These are phyloP conservation scores for Coemansia sp. DNA, from an alignment of 192 early-diverging fungal species.

Conservation along the genomic window DNA sequence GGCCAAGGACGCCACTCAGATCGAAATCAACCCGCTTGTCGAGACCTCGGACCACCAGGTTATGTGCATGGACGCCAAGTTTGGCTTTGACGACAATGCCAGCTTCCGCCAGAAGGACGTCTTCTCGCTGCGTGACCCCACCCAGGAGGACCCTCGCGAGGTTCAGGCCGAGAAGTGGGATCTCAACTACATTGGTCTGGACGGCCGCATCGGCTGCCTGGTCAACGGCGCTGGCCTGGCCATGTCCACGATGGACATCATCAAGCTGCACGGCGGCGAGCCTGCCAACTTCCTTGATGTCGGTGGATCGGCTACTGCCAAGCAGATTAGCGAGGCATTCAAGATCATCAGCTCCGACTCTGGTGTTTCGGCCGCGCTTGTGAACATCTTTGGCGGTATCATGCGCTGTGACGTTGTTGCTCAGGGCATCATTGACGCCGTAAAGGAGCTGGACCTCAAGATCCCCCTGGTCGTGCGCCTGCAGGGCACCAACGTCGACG, in stretches of 20 bases:
- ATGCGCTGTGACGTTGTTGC: constrained; percentile 99
- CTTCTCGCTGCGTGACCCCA: constrained; percentile 82
- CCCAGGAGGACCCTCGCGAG: constrained; percentile 97
- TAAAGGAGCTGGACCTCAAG: constrained; percentile 84
- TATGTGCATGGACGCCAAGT: constrained; percentile 98
- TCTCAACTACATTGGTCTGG: constrained; percentile 99
- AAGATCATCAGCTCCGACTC: constrained; percentile 98
- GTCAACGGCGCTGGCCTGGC: constrained; percentile 98
- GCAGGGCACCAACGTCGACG: constrained; percentile 84
- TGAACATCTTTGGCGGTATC: constrained; percentile 99
- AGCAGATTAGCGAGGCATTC: constrained; percentile 98
- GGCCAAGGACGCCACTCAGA: constrained; percentile 95
- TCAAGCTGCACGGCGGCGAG: constrained; percentile 97
- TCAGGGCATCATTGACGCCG: constrained; percentile 94
- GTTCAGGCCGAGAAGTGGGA: constrained; percentile 95
- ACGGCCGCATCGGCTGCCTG: constrained; percentile 96
- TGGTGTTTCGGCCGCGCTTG: constrained; percentile 93
- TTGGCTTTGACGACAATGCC: constrained; percentile 99
- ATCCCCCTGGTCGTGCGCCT: constrained; percentile 97
- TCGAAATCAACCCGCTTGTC: constrained; percentile 99
- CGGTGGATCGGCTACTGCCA: constrained; percentile 91
- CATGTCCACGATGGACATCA: constrained; percentile 99
- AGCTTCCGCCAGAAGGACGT: constrained; percentile 94
- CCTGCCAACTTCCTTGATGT: constrained; percentile 99
- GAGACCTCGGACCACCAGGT: constrained; percentile 88